Conservation (phyloP, 169 alveolate species). For the Plasmodium vivax region DNA sequence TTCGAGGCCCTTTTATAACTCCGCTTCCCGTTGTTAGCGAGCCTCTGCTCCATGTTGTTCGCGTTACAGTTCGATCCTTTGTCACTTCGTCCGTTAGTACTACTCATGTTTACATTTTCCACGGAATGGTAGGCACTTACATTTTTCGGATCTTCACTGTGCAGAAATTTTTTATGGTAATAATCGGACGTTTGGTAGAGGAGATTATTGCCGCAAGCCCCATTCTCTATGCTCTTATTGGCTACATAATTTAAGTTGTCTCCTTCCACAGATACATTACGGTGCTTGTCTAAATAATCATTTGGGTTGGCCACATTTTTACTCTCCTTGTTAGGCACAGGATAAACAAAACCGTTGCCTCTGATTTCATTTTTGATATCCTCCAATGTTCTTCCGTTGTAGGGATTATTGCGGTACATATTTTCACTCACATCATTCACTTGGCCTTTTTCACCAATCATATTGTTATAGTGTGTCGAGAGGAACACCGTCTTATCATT, state of each 20-base stretch:
- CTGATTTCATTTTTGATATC: background rate
- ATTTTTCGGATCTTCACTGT: conserved; percentile 3
- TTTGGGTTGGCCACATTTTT: background rate
- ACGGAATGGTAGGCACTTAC: background rate
- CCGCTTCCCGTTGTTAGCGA: background rate
- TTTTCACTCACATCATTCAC: background rate
- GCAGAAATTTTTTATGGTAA: conserved; percentile 12
- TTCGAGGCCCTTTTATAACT: background rate
- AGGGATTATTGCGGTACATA: background rate
- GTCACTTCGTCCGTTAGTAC: background rate
- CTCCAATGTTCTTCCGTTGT: background rate
- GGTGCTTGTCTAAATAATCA: background rate
- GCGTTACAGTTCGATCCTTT: background rate
- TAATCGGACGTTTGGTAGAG: conserved; percentile 16
- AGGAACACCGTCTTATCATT: conserved; percentile 3
- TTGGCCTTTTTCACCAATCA: background rate
- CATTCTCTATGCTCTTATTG: background rate
- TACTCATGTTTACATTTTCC: background rate
- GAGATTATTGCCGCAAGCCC: background rate
- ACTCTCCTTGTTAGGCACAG: background rate
- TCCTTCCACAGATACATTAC: background rate
- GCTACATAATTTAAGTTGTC: conserved; percentile 17
- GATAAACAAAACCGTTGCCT: background rate
- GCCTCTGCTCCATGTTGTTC: background rate
- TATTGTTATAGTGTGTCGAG: background rate